A percentile compares a stretch with the other conserved stretches of the same genome.
phyloP scores from a whole-genome alignment of 805 yeast genomes.

The Kazachstania kunashirensis region DNA sequence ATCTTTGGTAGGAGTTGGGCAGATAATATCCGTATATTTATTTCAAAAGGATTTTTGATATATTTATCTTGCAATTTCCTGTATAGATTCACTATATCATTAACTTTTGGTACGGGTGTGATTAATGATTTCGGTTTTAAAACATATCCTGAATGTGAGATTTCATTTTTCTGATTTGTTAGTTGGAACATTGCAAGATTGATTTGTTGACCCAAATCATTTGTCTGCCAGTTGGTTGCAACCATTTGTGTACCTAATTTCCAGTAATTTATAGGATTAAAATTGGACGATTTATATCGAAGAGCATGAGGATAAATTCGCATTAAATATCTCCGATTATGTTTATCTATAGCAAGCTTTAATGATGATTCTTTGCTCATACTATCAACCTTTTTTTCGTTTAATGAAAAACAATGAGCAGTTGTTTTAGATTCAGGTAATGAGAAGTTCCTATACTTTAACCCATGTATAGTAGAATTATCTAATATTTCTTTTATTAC shows the following conservation, averaged over 20 bases:
- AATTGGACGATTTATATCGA: slow-evolving; percentile 70
- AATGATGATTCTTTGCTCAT: slow-evolving; percentile 56
- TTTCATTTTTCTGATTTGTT: slow-evolving; percentile 32
- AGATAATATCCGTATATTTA: slow-evolving; percentile 48
- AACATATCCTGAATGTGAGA: slow-evolving; percentile 54
- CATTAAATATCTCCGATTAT: slow-evolving; percentile 66
- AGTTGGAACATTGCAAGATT: slow-evolving; percentile 73
- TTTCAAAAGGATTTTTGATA: slow-evolving; percentile 8
- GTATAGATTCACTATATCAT: slow-evolving; percentile 20
- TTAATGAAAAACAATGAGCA: slow-evolving; percentile 80
- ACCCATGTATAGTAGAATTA: slow-evolving; percentile 44
- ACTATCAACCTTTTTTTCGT: slow-evolving; percentile 57
- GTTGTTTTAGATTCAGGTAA: slow-evolving; percentile 72
- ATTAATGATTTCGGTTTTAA: slow-evolving; percentile 55
- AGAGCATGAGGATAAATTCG: slow-evolving; percentile 81
- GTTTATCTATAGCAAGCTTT: slow-evolving; percentile 52
- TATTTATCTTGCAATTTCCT: slow-evolving; percentile 8
- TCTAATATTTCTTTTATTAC: slow-evolving; percentile 18
- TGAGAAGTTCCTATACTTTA: slow-evolving; percentile 72
- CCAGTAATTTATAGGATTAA: slow-evolving; percentile 76
- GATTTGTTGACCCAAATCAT: slow-evolving; percentile 79
- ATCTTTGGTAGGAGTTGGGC: slow-evolving; percentile 81
- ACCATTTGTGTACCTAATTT: slow-evolving; percentile 83
- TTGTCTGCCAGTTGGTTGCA: slow-evolving; percentile 94
- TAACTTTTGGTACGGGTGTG: slow-evolving; percentile 16